phyloP scores from a whole-genome alignment of 2,329 filamentous ascomycete genomes.

The Penicillium sp. region DNA sequence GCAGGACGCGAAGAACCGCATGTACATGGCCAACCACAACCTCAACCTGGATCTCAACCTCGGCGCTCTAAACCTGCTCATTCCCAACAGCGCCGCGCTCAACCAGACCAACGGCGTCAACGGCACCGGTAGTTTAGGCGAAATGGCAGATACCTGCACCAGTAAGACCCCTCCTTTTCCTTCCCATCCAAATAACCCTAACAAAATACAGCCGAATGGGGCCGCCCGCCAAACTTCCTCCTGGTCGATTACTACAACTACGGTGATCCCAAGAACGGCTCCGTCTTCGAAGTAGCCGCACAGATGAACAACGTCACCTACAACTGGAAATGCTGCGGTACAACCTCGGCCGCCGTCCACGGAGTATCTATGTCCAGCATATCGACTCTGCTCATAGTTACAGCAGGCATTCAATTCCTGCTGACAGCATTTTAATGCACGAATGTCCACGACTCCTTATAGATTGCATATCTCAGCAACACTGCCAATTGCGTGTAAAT shows the following conservation, averaged over 20 bases:
- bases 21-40: conserved; percentile 89
- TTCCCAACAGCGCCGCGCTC: conserved; percentile 65
- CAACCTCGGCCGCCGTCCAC: conserved; percentile 24
- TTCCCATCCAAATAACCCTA: not conserved
- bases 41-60: conserved; percentile 72
- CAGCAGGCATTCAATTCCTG: conserved; percentile 23
- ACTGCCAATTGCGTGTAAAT: not conserved
- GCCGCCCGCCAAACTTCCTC: conserved; percentile 67
- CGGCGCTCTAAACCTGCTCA: conserved; percentile 58
- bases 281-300: conserved; percentile 71
- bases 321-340: conserved; percentile 41
- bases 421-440: conserved; percentile 21
- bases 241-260: conserved; percentile 82
- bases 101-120: conserved; percentile 66
- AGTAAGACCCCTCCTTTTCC: conserved; percentile 28
- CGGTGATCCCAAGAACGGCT: conserved; percentile 58
- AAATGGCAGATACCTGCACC: conserved; percentile 59
- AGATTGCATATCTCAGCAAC: not conserved
- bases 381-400: conserved; percentile 20
- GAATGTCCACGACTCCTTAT: conserved; percentile 8
- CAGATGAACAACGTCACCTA: conserved; percentile 69
- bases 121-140: conserved; percentile 62
- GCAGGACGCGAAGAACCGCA: conserved; percentile 53
- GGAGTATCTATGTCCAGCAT: conserved; percentile 17
- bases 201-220: conserved; percentile 49